Base-by-base conservation (phyloP, 2,329 filamentous ascomycete genomes). In the Aspergillus felis region DNA sequence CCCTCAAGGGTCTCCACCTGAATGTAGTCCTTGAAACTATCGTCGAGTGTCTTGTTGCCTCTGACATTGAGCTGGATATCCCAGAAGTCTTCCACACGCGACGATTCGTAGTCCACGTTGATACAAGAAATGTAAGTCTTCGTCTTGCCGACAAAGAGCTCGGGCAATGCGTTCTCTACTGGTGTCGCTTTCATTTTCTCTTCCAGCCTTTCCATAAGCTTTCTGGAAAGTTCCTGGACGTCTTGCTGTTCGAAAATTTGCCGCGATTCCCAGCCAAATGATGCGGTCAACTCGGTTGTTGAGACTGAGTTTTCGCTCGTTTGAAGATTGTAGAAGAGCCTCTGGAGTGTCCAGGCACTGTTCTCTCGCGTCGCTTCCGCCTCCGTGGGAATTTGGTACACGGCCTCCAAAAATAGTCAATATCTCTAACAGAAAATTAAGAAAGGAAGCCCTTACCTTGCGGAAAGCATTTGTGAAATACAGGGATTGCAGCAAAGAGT, bases 71-170 rank as follows among this genome's bases (percentile, higher is more conserved):
- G 84, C 73, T 99, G 94, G 59, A 99, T 91, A 72, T 99, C 94
- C 94, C 94, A 99, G 74, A 97, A 99, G 67, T 99, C 95, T 74
- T 99, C 94, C 64, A 94, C 86, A 60, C 93, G 86, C 61, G 92
- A 96, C 24, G 92, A 97, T 78, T 97, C 93, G 78, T 96, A 99
- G 68, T 96, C 88, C 61, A 99, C 95, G 73, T 99, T 94, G 73
- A 99, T 97, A 78, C 95, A 99, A 24, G 91, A 95, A 63, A 99
- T 95, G 75, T 97, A 99, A 0, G 94, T 99, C 79, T 97, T 97
- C 75, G 95, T 92, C 77, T 97, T 97, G 57, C 94, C 95, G 57
- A 94, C 92, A 69, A 99, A 97, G 79, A 99, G 89, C 61, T 90
- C 87, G 1, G 92, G 87, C 8, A 99, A 81, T 2, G 92, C 89